Conservation (phyloP, 495 filamentous ascomycete species). For the Penicillium lividum region DNA sequence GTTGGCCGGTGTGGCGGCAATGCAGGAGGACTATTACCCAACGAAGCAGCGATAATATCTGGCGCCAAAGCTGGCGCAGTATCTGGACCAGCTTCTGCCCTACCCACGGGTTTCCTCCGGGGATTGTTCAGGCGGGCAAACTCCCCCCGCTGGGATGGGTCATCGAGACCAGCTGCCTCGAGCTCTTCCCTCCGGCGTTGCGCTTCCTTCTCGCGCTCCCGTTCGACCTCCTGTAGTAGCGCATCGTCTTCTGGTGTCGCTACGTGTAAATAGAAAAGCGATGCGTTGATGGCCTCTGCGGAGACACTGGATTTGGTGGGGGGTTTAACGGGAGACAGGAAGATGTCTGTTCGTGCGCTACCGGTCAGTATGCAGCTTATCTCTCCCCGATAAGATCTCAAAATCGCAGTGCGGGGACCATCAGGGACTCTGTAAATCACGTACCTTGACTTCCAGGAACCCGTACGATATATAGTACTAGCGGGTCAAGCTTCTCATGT, state of each 20-base stretch:
- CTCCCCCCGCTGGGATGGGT: slow-evolving; percentile 28
- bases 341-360: slow-evolving; percentile 64
- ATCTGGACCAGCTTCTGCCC: slow-evolving; percentile 10
- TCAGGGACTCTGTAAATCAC: slow-evolving; percentile 15
- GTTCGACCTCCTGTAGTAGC: slow-evolving; percentile 48
- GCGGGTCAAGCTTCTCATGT: slow-evolving; percentile 60
- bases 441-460: slow-evolving; percentile 88
- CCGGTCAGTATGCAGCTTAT: slow-evolving; percentile 21
- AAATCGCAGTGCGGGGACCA: neutral
- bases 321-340: slow-evolving; percentile 89
- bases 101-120: slow-evolving; percentile 43
- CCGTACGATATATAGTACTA: slow-evolving; percentile 86
- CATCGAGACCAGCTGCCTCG: slow-evolving; percentile 26
- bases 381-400: slow-evolving; percentile 3
- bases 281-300: slow-evolving; percentile 80
- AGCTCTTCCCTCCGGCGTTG: slow-evolving; percentile 45
- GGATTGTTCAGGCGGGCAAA: slow-evolving; percentile 44
- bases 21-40: slow-evolving; percentile 7
- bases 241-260: slow-evolving; percentile 62
- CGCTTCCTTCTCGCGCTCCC: slow-evolving; percentile 44
- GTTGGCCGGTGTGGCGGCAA: slow-evolving; percentile 24
- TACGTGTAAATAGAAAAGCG: slow-evolving; percentile 88
- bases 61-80: slow-evolving; percentile 19
- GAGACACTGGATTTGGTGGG: slow-evolving; percentile 79
- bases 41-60: slow-evolving; percentile 10